Conservation (phyloP, 805 yeast genomes). For the Kluyveromyces dobzhanskii region DNA sequence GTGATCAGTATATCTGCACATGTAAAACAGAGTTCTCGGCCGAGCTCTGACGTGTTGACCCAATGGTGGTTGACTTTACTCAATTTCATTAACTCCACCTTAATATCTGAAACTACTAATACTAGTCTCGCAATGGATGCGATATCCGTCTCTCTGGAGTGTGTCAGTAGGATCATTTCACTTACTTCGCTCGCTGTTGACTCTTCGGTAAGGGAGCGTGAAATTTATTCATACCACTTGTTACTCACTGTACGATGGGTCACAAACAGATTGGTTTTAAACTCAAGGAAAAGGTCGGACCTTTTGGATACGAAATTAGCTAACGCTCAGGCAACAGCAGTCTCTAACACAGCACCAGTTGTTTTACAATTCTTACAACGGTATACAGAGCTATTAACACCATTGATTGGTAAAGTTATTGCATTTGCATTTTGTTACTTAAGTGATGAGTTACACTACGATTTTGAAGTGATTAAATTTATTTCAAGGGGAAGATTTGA, state of each 20-base stretch:
- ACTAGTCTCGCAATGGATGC: slow-evolving; percentile 14
- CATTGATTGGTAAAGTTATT: slow-evolving; percentile 25
- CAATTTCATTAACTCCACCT: slow-evolving; percentile 18
- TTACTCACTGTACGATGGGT: slow-evolving; percentile 21
- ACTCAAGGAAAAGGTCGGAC: slow-evolving; percentile 13
- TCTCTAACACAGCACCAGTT: neutral
- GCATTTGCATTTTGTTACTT: slow-evolving; percentile 26
- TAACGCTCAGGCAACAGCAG: neutral
- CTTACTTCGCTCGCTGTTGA: neutral
- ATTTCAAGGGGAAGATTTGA: slow-evolving; percentile 1
- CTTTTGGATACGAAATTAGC: neutral
- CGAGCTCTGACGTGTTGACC: slow-evolving; percentile 14
- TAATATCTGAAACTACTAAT: slow-evolving; percentile 4
- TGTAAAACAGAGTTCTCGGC: neutral
- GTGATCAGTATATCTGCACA: neutral
- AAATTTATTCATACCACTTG: slow-evolving; percentile 20
- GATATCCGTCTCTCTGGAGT: slow-evolving; percentile 27
- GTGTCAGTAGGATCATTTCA: slow-evolving; percentile 27
- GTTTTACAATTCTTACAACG: slow-evolving; percentile 9
- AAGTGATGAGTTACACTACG: slow-evolving; percentile 22
- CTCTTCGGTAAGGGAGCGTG: slow-evolving; percentile 11
- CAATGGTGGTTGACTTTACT: slow-evolving; percentile 30
- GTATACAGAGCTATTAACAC: slow-evolving; percentile 19
- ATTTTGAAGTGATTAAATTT: slow-evolving; percentile 12
- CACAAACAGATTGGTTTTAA: slow-evolving; percentile 19